Evolutionary conservation across 2,329 filamentous ascomycete species (phyloP).

Genomic region (Colletotrichum gloeosporioides): DNA sequence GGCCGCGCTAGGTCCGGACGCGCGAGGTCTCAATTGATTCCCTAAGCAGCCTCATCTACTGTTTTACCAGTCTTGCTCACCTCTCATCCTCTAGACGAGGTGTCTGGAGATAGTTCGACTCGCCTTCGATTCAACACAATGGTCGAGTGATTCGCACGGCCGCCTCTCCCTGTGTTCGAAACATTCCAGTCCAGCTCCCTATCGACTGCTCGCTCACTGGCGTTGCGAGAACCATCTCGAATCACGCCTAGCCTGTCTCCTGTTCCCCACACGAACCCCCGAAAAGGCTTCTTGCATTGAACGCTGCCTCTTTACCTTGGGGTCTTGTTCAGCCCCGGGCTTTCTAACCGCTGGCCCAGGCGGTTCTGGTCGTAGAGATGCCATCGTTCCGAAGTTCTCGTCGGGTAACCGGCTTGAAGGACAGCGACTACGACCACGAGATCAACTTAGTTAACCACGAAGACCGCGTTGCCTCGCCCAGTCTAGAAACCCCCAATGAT

Average conservation of each 20-base stretch:
- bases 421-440: constrained; percentile 72
- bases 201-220: background rate
- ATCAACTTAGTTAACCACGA: constrained; percentile 71
- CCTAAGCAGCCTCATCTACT: background rate
- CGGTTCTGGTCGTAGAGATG: constrained; percentile 34
- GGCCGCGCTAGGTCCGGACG: constrained; percentile 9
- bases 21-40: constrained; percentile 1
- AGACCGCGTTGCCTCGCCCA: constrained; percentile 22
- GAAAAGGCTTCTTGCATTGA: background rate
- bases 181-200: background rate
- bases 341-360: background rate
- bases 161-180: background rate
- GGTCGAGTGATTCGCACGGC: background rate
- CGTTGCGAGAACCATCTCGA: background rate
- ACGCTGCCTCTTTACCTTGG: background rate
- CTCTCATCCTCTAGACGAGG: background rate
- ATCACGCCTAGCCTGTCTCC: background rate
- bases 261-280: constrained; percentile 23
- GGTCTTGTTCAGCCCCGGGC: background rate
- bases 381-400: constrained; percentile 52
- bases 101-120: background rate
- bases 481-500: background rate
- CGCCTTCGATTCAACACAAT: background rate
- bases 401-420: constrained; percentile 59
- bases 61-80: background rate